phyloP scores from a whole-genome alignment of 78 protist species.

The Isochrysis galbana region DNA sequence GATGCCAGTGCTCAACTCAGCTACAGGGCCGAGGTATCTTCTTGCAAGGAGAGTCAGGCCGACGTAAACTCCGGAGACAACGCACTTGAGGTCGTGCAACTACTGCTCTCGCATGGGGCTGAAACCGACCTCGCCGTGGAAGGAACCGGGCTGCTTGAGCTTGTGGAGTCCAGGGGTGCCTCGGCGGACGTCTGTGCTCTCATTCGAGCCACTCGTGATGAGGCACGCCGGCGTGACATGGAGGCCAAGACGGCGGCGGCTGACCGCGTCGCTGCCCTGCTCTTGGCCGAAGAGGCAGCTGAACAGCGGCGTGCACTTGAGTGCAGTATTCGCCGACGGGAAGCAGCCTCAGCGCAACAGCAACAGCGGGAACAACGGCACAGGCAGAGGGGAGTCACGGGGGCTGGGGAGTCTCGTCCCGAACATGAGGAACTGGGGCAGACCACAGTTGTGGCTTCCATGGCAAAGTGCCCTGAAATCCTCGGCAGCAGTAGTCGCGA shows the following conservation, averaged over 20 bases:
- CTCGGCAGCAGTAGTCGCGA: no score
- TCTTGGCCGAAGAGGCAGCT: background rate
- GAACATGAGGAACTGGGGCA: no score
- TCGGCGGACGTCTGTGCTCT: background rate
- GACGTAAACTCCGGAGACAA: no score
- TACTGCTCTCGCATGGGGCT: background rate
- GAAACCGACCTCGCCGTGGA: background rate
- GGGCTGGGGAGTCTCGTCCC: no score
- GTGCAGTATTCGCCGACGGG: background rate
- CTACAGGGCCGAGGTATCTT: background rate
- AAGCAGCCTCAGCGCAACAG: background rate
- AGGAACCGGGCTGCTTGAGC: background rate
- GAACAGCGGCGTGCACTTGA: background rate
- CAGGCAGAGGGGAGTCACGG: no score
- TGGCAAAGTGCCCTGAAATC: no score
- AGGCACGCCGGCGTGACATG: background rate
- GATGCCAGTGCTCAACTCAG: background rate
- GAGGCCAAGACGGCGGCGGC: background rate
- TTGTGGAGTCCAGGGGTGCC: background rate
- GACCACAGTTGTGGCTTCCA: no score
- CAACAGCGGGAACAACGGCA: no score
- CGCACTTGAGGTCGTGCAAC: no score
- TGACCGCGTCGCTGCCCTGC: background rate
- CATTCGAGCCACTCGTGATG: background rate
- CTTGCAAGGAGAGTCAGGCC: background rate